These are phyloP conservation scores for Plasmodium blacklocki DNA, from an alignment of 169 alveolate species.

Conservation along the genomic window DNA sequence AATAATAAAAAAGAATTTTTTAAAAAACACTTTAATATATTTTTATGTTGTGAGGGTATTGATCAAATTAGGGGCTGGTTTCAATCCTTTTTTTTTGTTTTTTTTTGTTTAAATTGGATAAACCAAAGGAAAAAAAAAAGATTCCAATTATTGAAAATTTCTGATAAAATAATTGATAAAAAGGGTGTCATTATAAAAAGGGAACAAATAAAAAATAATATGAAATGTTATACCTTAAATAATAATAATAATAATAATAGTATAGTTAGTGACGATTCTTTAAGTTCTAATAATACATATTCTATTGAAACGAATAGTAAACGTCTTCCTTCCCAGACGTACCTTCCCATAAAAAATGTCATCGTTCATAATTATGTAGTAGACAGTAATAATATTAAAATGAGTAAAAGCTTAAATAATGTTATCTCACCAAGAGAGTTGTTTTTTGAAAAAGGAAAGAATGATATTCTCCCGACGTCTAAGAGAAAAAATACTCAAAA, in stretches of 20 bases:
- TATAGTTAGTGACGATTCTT: too few species aligned
- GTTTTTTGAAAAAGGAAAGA: constrained; percentile 51
- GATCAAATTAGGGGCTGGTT: constrained; percentile 92
- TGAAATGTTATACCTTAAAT: too few species aligned
- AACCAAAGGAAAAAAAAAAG: background rate
- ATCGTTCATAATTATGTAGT: constrained; percentile 95
- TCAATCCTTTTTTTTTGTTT: constrained; percentile 84
- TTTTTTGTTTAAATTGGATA: constrained; percentile 52
- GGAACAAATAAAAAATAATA: too few species aligned
- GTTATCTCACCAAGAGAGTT: constrained; percentile 93
- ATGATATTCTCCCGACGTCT: background rate
- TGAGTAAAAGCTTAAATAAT: constrained; percentile 95
- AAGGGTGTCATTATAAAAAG: too few species aligned
- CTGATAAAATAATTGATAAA: too few species aligned
- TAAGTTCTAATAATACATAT: too few species aligned
- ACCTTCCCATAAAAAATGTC: constrained; percentile 92
- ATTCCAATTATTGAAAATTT: background rate
- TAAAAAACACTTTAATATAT: background rate
- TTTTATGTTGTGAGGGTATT: constrained; percentile 85
- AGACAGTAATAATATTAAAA: constrained; percentile 94
- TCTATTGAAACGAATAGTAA: too few species aligned
- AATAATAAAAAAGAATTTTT: background rate
- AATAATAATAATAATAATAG: too few species aligned
- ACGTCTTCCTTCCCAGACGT: background rate
- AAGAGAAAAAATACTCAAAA: background rate